These are phyloP conservation scores for Paramyrothecium roridum DNA, from an alignment of 2,329 filamentous ascomycete species.

Conservation along the genomic window DNA sequence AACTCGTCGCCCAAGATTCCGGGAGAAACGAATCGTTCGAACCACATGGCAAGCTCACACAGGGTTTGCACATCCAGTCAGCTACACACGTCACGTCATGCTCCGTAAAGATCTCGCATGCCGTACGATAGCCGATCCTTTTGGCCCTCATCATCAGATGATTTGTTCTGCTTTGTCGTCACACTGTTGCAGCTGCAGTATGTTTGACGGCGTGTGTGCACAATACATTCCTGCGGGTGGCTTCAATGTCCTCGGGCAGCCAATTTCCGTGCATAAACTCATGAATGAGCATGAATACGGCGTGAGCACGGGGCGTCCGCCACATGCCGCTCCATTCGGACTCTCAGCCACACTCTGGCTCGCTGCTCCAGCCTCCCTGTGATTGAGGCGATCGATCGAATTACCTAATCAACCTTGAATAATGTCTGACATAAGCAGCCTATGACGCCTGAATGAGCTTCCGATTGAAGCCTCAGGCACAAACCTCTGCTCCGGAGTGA, in stretches of 20 bases:
- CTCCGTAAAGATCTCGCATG: not conserved
- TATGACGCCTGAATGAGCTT: not conserved
- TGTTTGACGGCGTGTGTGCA: too few species aligned
- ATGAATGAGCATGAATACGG: not conserved
- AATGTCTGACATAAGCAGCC: not conserved
- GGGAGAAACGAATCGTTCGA: not conserved
- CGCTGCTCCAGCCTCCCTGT: too few species aligned
- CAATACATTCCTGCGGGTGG: not conserved
- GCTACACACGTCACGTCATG: not conserved
- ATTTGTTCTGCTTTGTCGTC: too few species aligned
- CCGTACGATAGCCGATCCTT: too few species aligned
- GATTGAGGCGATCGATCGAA: too few species aligned
- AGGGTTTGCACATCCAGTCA: not conserved
- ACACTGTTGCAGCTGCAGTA: too few species aligned
- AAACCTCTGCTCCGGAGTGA: slow-evolving; percentile 11
- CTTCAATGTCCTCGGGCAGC: not conserved
- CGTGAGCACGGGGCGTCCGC: too few species aligned
- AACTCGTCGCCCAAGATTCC: not conserved
- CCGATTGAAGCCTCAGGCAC: slow-evolving; percentile 26
- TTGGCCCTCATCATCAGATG: too few species aligned
- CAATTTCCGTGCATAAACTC: not conserved
- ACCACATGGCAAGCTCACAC: not conserved
- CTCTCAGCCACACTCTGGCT: too few species aligned
- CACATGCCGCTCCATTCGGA: too few species aligned
- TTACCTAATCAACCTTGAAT: too few species aligned